phyloP scores from a whole-genome alignment of 306 rosid genomes.

The Albizia julibrissin region DNA sequence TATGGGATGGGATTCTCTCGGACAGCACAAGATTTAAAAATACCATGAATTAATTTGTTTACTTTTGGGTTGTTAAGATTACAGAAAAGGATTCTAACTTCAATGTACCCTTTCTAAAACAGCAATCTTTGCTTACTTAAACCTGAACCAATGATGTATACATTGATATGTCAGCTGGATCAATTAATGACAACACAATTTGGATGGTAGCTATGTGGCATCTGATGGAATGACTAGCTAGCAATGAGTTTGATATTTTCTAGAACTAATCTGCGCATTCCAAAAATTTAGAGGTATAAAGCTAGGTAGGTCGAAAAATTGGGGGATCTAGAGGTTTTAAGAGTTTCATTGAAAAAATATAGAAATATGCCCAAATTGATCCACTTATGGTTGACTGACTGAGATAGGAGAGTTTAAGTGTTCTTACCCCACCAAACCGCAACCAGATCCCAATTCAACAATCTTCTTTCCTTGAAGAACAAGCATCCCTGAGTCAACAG shows the following conservation, averaged over 20 bases:
- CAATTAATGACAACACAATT: not conserved
- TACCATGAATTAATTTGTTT: not conserved
- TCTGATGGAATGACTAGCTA: not conserved
- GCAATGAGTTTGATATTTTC: not conserved
- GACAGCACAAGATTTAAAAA: not conserved
- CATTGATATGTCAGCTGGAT: not conserved
- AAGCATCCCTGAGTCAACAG: constrained; percentile 68
- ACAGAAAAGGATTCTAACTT: not conserved
- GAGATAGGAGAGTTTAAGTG: constrained; percentile 5
- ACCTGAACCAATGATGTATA: not conserved
- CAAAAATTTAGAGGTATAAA: not conserved
- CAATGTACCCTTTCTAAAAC: not conserved
- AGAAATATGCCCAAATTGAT: constrained; percentile 14
- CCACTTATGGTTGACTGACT: not conserved
- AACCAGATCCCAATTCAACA: constrained; percentile 82
- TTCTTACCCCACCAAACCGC: constrained; percentile 82
- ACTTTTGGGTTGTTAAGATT: not conserved
- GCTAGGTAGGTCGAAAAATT: not conserved
- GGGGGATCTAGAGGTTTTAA: not conserved
- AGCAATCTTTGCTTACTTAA: not conserved
- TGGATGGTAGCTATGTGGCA: not conserved
- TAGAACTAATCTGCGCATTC: not conserved
- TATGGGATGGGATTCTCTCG: not conserved
- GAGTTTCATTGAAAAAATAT: not conserved
- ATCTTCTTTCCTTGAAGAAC: constrained; percentile 66